These are phyloP conservation scores for Strigomonas culicis DNA, from an alignment of 208 protist species.

Conservation along the genomic window DNA sequence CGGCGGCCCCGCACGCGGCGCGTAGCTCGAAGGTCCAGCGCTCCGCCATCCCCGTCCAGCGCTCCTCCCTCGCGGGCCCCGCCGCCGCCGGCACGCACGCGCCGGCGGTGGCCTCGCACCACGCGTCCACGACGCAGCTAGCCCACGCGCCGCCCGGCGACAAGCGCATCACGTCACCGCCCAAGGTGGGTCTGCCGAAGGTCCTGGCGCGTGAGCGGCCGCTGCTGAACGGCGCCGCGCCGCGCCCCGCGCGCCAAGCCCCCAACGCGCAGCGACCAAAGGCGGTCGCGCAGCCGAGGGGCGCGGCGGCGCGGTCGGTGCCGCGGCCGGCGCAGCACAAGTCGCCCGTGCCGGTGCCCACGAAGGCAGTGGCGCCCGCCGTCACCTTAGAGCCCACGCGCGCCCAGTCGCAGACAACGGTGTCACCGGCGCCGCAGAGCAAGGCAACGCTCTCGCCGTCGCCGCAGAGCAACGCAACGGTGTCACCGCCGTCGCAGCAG, in stretches of 20 bases:
- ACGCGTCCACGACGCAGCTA: background rate
- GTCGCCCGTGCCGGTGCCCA: background rate
- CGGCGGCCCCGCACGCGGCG: slow-evolving; percentile 12
- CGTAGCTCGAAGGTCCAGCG: background rate
- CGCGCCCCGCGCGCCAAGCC: background rate
- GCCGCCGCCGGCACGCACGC: background rate
- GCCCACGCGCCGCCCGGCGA: background rate
- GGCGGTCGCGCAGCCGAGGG: too few relatives aligned
- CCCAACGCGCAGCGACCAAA: too few relatives aligned
- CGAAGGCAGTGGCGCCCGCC: background rate
- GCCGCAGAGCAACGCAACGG: background rate
- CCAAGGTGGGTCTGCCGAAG: too few relatives aligned
- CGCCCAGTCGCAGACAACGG: too few relatives aligned
- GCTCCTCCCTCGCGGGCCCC: background rate
- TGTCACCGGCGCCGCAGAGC: too few relatives aligned
- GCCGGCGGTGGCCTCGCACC: background rate
- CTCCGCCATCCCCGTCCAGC: background rate
- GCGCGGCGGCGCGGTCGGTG: background rate
- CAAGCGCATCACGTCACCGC: too few relatives aligned
- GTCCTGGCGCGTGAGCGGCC: background rate
- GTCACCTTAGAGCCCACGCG: background rate
- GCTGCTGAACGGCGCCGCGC: background rate
- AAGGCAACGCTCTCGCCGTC: too few relatives aligned
- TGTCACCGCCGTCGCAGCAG: background rate
- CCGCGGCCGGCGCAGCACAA: background rate